Evolutionary conservation across 2,329 filamentous ascomycete species (phyloP).

Genomic region (Orbilia quercus): DNA sequence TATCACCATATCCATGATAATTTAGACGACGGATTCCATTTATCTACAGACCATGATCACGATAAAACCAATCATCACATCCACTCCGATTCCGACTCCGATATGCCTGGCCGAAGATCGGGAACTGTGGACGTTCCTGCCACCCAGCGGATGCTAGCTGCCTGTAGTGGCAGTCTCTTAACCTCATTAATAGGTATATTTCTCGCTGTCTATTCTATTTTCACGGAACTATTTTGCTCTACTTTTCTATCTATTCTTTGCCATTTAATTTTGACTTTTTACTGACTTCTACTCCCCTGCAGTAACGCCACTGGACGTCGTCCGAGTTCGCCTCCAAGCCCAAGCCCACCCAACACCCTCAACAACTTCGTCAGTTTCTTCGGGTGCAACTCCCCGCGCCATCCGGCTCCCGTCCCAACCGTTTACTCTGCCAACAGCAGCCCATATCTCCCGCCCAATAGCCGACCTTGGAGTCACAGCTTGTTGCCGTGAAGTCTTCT

Average conservation of each 20-base stretch:
- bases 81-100: conserved; percentile 57
- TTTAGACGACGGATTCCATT: conserved; percentile 62
- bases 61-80: conserved; percentile 61
- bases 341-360: conserved; percentile 70
- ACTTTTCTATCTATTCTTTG: too few species aligned
- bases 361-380: conserved; percentile 23
- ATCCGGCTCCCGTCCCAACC: conserved; percentile 64
- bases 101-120: conserved; percentile 53
- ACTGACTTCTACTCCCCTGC: conserved; percentile 33
- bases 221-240: too few species aligned
- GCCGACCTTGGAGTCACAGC: conserved; percentile 88
- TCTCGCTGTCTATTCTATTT: too few species aligned
- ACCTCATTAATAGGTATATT: conserved; percentile 87
- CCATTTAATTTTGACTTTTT: too few species aligned
- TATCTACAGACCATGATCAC: conserved; percentile 62
- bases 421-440: conserved; percentile 70
- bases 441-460: conserved; percentile 75
- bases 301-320: conserved; percentile 97
- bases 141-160: conserved; percentile 92
- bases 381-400: conserved; percentile 18
- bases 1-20: conserved; percentile 15
- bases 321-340: conserved; percentile 92
- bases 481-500: conserved; percentile 97
- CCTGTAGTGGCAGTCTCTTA: conserved; percentile 85
- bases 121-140: conserved; percentile 75